Percentiles rank a stretch among this genome's conserved stretches.
Evolutionary conservation across 805 yeast genomes (phyloP).

Genomic region (Ogataea trehalophila): DNA sequence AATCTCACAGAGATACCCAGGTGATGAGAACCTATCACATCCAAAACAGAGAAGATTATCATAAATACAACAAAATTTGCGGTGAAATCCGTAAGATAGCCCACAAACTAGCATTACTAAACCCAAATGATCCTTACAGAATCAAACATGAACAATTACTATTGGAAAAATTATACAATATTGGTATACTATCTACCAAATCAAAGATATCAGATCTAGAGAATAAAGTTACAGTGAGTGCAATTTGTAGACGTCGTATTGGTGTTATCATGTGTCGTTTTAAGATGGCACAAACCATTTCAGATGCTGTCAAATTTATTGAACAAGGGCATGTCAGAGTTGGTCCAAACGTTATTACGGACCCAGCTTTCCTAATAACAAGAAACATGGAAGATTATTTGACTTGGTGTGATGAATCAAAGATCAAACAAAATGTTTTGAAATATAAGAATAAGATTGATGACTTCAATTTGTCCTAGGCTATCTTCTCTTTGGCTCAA

Average conservation of each 20-base stretch:
- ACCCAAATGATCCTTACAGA: constrained; percentile 83
- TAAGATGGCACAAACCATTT: constrained; percentile 86
- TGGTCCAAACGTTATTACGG: constrained; percentile 93
- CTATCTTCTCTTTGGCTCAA: neutral
- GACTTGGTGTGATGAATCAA: constrained; percentile 96
- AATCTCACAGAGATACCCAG: constrained; percentile 92
- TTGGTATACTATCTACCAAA: constrained; percentile 87
- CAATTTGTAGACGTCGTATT: constrained; percentile 85
- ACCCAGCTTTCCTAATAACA: constrained; percentile 91
- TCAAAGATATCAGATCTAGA: constrained; percentile 90
- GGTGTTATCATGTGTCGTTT: constrained; percentile 93
- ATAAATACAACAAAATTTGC: constrained; percentile 86
- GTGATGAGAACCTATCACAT: constrained; percentile 93
- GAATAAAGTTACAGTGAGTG: constrained; percentile 86
- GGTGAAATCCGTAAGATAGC: constrained; percentile 89
- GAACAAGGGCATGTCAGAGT: constrained; percentile 98
- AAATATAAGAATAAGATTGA: constrained; percentile 76
- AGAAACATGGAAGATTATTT: constrained; percentile 93
- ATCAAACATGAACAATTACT: constrained; percentile 83
- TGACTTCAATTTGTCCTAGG: constrained; percentile 47
- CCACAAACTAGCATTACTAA: constrained; percentile 75
- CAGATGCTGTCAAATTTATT: constrained; percentile 85
- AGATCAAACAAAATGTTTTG: constrained; percentile 85
- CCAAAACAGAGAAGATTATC: constrained; percentile 93
- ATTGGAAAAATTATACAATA: constrained; percentile 77